These are phyloP conservation scores for Leucaena leucocephala DNA, from an alignment of 306 rosid genomes.

Conservation along the genomic window DNA sequence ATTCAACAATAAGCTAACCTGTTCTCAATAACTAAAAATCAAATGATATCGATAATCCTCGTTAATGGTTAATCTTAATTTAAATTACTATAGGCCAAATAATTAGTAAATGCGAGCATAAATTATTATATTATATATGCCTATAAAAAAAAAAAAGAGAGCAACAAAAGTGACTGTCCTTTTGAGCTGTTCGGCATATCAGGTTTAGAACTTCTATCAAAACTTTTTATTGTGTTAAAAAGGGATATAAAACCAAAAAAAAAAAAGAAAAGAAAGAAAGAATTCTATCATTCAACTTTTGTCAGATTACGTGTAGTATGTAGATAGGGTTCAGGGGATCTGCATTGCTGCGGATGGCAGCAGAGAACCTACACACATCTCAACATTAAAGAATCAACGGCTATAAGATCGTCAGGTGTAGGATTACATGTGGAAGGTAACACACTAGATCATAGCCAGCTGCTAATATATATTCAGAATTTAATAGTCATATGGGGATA, in stretches of 20 bases:
- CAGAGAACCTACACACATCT: conserved; percentile 30
- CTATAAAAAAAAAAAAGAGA: background rate
- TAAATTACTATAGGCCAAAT: too few relatives aligned
- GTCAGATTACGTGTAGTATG: conserved; percentile 24
- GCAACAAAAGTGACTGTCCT: conserved; percentile 51
- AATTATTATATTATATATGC: background rate
- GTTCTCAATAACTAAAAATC: too few relatives aligned
- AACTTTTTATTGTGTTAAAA: background rate
- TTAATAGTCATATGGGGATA: background rate
- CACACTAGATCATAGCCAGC: conserved; percentile 34
- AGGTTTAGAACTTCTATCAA: conserved; percentile 33
- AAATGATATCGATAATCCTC: too few relatives aligned
- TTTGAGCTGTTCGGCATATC: conserved; percentile 47
- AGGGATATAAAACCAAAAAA: background rate
- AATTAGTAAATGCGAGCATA: background rate
- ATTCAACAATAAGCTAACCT: background rate
- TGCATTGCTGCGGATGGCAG: background rate
- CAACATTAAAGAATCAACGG: conserved; percentile 37
- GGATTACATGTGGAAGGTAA: background rate
- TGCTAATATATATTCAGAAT: too few relatives aligned
- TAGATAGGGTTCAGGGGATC: background rate
- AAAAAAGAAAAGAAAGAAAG: background rate
- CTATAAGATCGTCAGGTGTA: background rate
- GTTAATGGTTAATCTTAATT: too few relatives aligned
- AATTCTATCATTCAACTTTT: conserved; percentile 10